Conservation (phyloP, 192 early-diverging fungal species). For the Coemansia sp. region DNA sequence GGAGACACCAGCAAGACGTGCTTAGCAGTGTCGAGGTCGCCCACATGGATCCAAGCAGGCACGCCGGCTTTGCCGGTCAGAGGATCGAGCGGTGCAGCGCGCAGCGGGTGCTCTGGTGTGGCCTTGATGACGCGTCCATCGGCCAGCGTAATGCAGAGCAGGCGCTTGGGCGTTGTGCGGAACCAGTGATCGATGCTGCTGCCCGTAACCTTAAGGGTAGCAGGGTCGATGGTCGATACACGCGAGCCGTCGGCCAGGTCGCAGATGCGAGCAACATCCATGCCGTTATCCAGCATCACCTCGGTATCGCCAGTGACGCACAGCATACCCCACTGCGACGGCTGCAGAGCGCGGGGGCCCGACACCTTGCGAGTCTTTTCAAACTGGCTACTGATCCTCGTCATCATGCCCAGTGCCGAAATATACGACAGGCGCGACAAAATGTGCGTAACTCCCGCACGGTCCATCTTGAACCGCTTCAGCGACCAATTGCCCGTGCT, state of each 20-base stretch:
- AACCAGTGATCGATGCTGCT: slow-evolving; percentile 24
- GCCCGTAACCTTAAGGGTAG: slow-evolving; percentile 11
- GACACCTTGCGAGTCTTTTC: slow-evolving; percentile 96
- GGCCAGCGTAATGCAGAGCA: slow-evolving; percentile 25
- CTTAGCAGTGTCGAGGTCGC: slow-evolving; percentile 12
- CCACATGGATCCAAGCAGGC: slow-evolving; percentile 21
- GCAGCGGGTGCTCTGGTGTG: slow-evolving; percentile 30
- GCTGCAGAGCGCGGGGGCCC: slow-evolving; percentile 10
- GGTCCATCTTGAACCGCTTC: slow-evolving; percentile 99
- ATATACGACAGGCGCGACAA: slow-evolving; percentile 91
- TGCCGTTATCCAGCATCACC: slow-evolving; percentile 31
- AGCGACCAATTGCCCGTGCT: slow-evolving; percentile 98
- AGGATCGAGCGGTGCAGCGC: slow-evolving; percentile 15
- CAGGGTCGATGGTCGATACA: slow-evolving; percentile 18
- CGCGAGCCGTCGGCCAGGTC: slow-evolving; percentile 31
- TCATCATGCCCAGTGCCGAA: slow-evolving; percentile 96
- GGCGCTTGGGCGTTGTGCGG: slow-evolving; percentile 26
- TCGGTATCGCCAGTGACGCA: slow-evolving; percentile 25
- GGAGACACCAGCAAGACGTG: slow-evolving; percentile 25
- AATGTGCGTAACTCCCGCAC: slow-evolving; percentile 95
- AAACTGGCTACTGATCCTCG: slow-evolving; percentile 93
- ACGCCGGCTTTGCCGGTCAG: slow-evolving; percentile 9
- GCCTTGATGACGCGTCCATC: slow-evolving; percentile 27
- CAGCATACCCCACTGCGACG: slow-evolving; percentile 58
- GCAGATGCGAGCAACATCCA: slow-evolving; percentile 33